Conservation (phyloP, 148 eudicot species). For the Fagopyrum homotropicum region DNA sequence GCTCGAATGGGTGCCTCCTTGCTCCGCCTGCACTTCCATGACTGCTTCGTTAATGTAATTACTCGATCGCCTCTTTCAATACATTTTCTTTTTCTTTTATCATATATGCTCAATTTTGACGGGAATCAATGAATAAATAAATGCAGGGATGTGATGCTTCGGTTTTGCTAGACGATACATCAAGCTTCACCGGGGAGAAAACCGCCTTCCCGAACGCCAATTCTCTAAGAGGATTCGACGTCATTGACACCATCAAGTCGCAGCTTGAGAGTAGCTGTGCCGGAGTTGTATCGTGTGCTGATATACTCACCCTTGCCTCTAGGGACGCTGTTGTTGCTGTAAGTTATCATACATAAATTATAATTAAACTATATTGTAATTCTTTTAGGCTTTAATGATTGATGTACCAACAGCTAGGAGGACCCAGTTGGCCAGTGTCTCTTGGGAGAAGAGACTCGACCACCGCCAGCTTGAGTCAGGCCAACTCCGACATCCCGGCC, state of each 20-base stretch:
- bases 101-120: neutral
- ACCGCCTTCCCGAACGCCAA: constrained; percentile 14
- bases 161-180: constrained; percentile 13
- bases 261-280: constrained; percentile 10
- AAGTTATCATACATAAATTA: neutral
- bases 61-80: neutral
- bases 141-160: constrained; percentile 18
- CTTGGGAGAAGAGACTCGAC: constrained; percentile 21
- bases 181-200: constrained; percentile 17
- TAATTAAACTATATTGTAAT: neutral
- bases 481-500: constrained; percentile 12
- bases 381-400: too few species aligned
- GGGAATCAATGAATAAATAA: neutral
- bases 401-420: constrained; percentile 10
- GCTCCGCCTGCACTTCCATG: constrained; percentile 32
- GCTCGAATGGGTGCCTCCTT: constrained; percentile 26
- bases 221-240: constrained; percentile 17
- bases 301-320: constrained; percentile 15
- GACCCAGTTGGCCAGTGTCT: constrained; percentile 12
- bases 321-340: constrained; percentile 15
- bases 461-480: constrained; percentile 12
- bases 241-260: constrained; percentile 15
- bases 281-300: constrained; percentile 16
- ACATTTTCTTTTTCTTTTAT: neutral
- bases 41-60: constrained; percentile 28